Evolutionary conservation across 495 filamentous ascomycete genomes (phyloP).

Genomic region (Tetracladium setigerum): DNA sequence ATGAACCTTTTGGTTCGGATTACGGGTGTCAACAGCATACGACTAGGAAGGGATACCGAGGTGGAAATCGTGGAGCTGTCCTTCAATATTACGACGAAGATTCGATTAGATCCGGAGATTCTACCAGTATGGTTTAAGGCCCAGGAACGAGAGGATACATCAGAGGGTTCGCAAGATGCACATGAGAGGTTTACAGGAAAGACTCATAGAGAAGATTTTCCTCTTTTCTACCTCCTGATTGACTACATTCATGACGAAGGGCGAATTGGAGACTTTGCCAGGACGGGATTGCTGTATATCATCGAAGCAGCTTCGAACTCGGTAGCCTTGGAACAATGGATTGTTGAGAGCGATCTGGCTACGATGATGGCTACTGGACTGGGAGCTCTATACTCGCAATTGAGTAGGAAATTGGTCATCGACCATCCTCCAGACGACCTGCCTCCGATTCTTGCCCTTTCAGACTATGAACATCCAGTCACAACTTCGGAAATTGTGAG

Average conservation of each 20-base stretch:
- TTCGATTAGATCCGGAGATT: conserved; percentile 77
- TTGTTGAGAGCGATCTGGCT: conserved; percentile 92
- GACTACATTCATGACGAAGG: conserved; percentile 95
- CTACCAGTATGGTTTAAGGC: conserved; percentile 81
- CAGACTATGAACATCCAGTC: conserved; percentile 64
- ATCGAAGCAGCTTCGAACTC: conserved; percentile 88
- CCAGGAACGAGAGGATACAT: conserved; percentile 21
- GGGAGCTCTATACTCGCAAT: conserved; percentile 91
- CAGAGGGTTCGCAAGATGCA: conserved; percentile 26
- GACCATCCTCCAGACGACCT: conserved; percentile 55
- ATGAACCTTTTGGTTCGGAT: conserved; percentile 72
- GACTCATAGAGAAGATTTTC: conserved; percentile 89
- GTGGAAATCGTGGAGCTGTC: conserved; percentile 80
- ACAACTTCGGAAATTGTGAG: conserved; percentile 60
- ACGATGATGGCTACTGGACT: conserved; percentile 95
- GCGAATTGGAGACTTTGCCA: conserved; percentile 90
- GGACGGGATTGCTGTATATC: conserved; percentile 90
- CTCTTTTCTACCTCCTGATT: conserved; percentile 87
- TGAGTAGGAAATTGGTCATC: conserved; percentile 68
- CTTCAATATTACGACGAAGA: conserved; percentile 92
- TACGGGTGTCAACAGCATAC: conserved; percentile 51
- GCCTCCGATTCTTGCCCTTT: conserved; percentile 76
- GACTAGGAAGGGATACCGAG: conserved; percentile 63
- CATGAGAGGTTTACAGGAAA: conserved; percentile 70
- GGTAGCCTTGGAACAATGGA: conserved; percentile 79